Base-by-base conservation (phyloP, 2,329 filamentous ascomycete species). In the Ophiostoma sp. region DNA sequence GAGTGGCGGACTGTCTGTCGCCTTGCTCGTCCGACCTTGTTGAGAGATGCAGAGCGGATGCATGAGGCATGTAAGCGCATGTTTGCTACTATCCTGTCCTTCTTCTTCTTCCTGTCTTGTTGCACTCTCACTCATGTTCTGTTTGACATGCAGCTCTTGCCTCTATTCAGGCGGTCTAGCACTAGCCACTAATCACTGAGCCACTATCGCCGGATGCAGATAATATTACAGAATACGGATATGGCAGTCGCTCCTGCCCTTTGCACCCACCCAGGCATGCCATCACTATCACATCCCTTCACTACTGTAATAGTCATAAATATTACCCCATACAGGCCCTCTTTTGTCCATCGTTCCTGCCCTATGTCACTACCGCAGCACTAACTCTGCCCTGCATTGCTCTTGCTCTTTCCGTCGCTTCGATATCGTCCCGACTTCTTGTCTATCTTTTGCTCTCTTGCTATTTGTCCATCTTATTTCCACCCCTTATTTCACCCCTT, bases 401-500 rank as follows among this genome's bases (percentile, higher is more conserved):
- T 23, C n/a, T 23, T 54, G 7, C 52, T 27, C 52, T 27, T 57
- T 15, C 23, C n/a, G 10, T 27, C 10, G 11, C 23, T 57, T 57
- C 23, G 48, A 54, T 23, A 54, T 8, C 48, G 20, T 23, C 20
- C 6, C 6, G 44, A 48, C 44, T n/a, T 39, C 15, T 44, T 44
- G 41, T 17, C 41, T 44, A 44, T 48, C 57, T 33, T 33, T 54
- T 31, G 27, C 39, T 41, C 39, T 41, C 39, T 15, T 41, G 36
- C 39, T 1, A 41, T 6, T 48, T 20, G 44, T n/a, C 44, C 20
- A n/a, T 48, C 27, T 33, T 31, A 62, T 17, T 62, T 17, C 27
- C 57, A 62, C 57, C 57, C 57, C 57, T 62, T 62, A 33, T 31
- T 62, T 35, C 57, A 62, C 57, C 57, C 57, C 57, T 62, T 62